Evolutionary conservation across 352 stramenopile genomes (phyloP).

Genomic region (Pythium monospermum): DNA sequence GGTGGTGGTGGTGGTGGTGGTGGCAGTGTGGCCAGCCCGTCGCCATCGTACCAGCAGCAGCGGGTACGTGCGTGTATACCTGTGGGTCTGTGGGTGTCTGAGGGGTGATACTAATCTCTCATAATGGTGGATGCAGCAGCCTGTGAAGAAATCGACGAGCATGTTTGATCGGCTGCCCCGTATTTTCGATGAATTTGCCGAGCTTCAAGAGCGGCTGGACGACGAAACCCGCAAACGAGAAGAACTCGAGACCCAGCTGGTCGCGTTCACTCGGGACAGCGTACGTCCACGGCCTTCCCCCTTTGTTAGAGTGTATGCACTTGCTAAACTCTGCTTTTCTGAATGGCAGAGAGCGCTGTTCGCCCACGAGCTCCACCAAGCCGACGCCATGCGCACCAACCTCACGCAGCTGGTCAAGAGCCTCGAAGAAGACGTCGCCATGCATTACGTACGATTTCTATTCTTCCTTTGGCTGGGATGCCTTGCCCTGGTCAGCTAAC

Average conservation of each 20-base stretch:
- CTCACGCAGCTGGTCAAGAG: conserved; percentile 53
- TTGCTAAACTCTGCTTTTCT: not conserved
- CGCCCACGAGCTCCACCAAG: conserved; percentile 40
- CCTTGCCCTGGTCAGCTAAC: not conserved
- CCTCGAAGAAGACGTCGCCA: conserved; percentile 52
- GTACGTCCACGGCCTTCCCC: conserved; percentile 11
- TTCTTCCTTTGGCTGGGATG: not conserved
- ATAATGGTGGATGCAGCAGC: conserved; percentile 4
- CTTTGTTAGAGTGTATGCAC: not conserved
- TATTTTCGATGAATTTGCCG: conserved; percentile 60
- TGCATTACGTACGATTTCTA: conserved; percentile 37
- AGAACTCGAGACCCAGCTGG: conserved; percentile 57
- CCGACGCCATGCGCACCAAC: conserved; percentile 46
- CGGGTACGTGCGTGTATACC: conserved; percentile 11
- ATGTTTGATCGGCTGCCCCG: conserved; percentile 62
- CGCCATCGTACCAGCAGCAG: conserved; percentile 5
- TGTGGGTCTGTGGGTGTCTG: not conserved
- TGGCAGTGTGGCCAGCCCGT: not conserved
- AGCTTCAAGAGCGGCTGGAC: conserved; percentile 64
- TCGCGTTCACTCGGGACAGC: conserved; percentile 60
- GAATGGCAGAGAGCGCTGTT: conserved; percentile 36
- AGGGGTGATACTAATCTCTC: not conserved
- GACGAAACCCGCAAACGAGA: conserved; percentile 67
- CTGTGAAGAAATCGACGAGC: conserved; percentile 37
- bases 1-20: conserved; percentile 1